phyloP scores from a whole-genome alignment of 805 yeast species.

The Starmerella vitae region DNA sequence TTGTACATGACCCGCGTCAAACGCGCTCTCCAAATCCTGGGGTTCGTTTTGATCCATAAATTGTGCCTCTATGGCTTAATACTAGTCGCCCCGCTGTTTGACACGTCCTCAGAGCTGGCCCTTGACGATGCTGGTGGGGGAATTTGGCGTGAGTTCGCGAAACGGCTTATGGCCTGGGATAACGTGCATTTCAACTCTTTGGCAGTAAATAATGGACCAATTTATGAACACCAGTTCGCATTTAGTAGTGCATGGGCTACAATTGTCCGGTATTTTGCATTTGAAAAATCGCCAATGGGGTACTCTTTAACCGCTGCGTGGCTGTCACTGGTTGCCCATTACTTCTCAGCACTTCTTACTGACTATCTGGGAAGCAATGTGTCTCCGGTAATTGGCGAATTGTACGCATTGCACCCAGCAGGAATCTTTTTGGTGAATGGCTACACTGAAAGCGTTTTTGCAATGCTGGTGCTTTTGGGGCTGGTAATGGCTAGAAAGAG shows the following conservation, averaged over 20 bases:
- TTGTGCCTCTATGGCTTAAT: too few species aligned
- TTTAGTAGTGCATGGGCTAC: constrained; percentile 70
- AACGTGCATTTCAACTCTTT: constrained; percentile 58
- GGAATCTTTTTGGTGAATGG: constrained; percentile 64
- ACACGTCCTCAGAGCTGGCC: too few species aligned
- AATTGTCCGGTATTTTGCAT: constrained; percentile 26
- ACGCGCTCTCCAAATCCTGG: too few species aligned
- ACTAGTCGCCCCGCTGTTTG: too few species aligned
- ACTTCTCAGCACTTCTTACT: constrained; percentile 38
- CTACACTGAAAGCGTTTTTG: constrained; percentile 65
- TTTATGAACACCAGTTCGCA: constrained; percentile 85
- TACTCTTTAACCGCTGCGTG: constrained; percentile 37
- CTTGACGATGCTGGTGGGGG: too few species aligned
- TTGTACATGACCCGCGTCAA: too few species aligned
- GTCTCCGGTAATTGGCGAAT: constrained; percentile 32
- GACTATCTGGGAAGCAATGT: background rate
- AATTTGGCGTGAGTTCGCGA: constrained; percentile 20
- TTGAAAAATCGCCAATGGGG: constrained; percentile 9
- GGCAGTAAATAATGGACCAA: constrained; percentile 34
- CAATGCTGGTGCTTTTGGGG: constrained; percentile 45
- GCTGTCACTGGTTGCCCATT: constrained; percentile 42
- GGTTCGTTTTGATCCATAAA: too few species aligned
- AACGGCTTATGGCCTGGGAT: constrained; percentile 63
- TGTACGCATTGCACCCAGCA: constrained; percentile 57
- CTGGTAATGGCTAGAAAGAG: constrained; percentile 29